Base-by-base conservation (phyloP, 495 filamentous ascomycete species). In the Penicillium arizonense region DNA sequence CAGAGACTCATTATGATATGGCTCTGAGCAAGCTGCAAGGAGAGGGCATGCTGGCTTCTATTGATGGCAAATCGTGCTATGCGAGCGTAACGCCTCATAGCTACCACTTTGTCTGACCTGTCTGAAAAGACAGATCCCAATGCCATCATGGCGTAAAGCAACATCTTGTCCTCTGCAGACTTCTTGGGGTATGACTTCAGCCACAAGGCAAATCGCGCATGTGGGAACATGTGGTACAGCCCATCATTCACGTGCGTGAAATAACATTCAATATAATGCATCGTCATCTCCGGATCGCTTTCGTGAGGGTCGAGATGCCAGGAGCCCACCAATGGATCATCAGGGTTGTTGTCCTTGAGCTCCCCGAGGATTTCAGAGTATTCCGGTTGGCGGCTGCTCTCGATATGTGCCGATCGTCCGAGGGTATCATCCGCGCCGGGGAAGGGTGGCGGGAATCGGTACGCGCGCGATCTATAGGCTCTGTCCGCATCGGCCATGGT, bases 291-390 rank as follows among this genome's bases (percentile, higher is more conserved):
- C 0, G 77, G 76, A 44, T 83, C 74, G 21, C 62, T 65, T 26
- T 77, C 77, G 61, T 82, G 87, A 49, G 85, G 82, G 61, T 91
- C 85, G 50, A 77, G 69, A 52, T 83, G 78, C 86, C 83, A 87
- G 48, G 81, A 77, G 24, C 73, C 67, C 21, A 74, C 64, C 43
- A 86, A 62, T 28, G 78, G 77, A 47, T 82, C 79, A 11, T 70
- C 62, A 2, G 61, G 44, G 39, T 63, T 63, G 20, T 56, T 45
- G 10, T 71, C 64, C 14, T 66, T 65, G 34, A 73, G 50, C 37
- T 73, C 69, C 30, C 52, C 64, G 39, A 76, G 40, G 10, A 74
- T 67, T 5, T 72, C 69, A 9, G 61, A 50, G 50, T 74, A 72
- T 41, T 71, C 61, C 5, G 65, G 58, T 3, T 44, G 52, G 8